Evolutionary conservation across 2,329 filamentous ascomycete genomes (phyloP), one percentile per base, ranked within the genome.

Genomic region (Magnaporthiopsis poae): DNA sequence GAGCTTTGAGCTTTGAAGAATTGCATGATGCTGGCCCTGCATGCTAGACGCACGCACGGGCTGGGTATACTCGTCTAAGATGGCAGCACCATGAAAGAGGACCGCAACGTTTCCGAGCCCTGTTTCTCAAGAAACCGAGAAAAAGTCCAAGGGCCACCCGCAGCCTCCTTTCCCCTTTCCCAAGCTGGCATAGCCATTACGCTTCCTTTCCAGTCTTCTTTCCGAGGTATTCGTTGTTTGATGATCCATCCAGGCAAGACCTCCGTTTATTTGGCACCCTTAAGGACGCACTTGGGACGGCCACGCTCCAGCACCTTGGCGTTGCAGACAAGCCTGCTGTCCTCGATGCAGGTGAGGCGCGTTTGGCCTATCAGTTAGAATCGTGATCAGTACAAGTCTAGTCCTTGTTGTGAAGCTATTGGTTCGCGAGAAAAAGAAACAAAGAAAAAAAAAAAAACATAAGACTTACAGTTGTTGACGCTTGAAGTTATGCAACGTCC

Each of bases 401-500:
- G 35, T 36, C 9, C 5, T 46, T 15, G 39, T 18, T 7, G 2
- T 7, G 5, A 46, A 7, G 39, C 39, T 18, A 46, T 18, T 7
- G 39, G 5, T 46, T 15, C 12, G 56, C 21, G 21, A 31, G 5
- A 7, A 31, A 31, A 7, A 7, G 8, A 36, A 9, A 36, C 1
- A 9, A 8, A 12, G 5, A 36, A 5, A 36, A 36, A 36, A 36
- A 36, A 9, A 8, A 36, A 2, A 36, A 5, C 5, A 12, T 8
- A 36, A 36, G 7, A 70, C 75, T 69, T 67, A 77, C 76, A 78
- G 68, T 73, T 71, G 70, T 76, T 75, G n/a, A 73, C 69, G n/a
- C 71, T 72, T 15, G 68, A 74, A 36, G 76, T 75, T 2, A 78
- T 74, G 68, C 76, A 77, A 52, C 73, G 73, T 27, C 76, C 76